These are phyloP conservation scores for Fusarium illudens DNA, from an alignment of 2,329 filamentous ascomycete genomes.

Conservation along the genomic window DNA sequence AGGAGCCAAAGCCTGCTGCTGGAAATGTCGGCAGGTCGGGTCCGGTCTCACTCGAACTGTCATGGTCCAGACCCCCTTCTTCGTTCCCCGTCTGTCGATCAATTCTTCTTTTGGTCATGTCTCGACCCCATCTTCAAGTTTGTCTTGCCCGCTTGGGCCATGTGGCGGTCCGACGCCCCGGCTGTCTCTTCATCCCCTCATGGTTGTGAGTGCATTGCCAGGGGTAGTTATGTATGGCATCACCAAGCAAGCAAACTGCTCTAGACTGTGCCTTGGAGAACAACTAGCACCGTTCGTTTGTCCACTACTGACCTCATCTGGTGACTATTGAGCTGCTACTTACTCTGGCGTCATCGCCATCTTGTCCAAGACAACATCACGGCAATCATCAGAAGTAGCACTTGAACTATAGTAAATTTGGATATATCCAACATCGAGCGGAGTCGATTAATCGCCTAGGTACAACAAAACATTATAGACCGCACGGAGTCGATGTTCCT, in stretches of 20 bases:
- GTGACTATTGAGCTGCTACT: background rate
- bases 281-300: background rate
- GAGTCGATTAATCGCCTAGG: conserved; percentile 16
- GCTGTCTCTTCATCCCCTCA: background rate
- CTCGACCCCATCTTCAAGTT: background rate
- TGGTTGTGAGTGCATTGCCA: background rate
- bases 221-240: background rate
- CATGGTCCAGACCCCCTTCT: conserved; percentile 16
- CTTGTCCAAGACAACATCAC: background rate
- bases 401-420: background rate
- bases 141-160: conserved; percentile 1
- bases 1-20: background rate
- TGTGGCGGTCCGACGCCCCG: conserved; percentile 14
- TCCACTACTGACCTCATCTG: background rate
- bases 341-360: background rate
- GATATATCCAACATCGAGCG: background rate
- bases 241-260: background rate
- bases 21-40: too few species aligned
- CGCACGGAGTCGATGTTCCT: background rate
- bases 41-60: conserved; percentile 5
- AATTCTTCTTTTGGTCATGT: conserved; percentile 11
- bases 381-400: too few species aligned
- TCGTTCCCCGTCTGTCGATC: conserved; percentile 23
- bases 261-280: background rate
- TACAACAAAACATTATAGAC: conserved; percentile 18